Evolutionary conservation across 805 yeast genomes (phyloP).

Genomic region (Candida silvicultrix): DNA sequence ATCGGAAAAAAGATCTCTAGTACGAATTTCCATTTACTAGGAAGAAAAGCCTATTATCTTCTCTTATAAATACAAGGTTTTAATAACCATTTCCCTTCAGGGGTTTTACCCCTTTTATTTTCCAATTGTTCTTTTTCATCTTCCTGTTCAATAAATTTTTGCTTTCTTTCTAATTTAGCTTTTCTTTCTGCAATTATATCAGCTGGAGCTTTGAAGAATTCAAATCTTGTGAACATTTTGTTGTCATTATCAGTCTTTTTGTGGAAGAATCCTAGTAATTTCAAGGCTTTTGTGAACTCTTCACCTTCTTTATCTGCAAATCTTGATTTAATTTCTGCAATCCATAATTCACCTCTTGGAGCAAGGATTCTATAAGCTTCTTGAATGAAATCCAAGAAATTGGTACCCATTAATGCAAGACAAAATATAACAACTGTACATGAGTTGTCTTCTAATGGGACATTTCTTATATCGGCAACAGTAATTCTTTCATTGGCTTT

Average conservation of each 20-base stretch:
- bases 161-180: slow-evolving; percentile 54
- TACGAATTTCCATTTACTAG: too few species aligned
- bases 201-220: slow-evolving; percentile 80
- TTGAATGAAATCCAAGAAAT: slow-evolving; percentile 82
- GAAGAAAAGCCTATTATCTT: too few species aligned
- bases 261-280: slow-evolving; percentile 79
- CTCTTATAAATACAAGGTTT: slow-evolving; percentile 96
- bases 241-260: slow-evolving; percentile 80
- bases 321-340: slow-evolving; percentile 93
- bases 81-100: slow-evolving; percentile 84
- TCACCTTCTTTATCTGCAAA: slow-evolving; percentile 69
- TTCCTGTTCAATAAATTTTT: slow-evolving; percentile 67
- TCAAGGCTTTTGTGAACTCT: slow-evolving; percentile 77
- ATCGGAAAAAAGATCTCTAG: too few species aligned
- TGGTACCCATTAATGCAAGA: slow-evolving; percentile 95
- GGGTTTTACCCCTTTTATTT: slow-evolving; percentile 41
- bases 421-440: slow-evolving; percentile 91
- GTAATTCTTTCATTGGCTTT: slow-evolving; percentile 86
- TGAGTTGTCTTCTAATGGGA: slow-evolving; percentile 74
- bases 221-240: slow-evolving; percentile 93
- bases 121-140: slow-evolving; percentile 55
- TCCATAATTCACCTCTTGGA: slow-evolving; percentile 94
- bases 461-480: slow-evolving; percentile 92
- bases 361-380: slow-evolving; percentile 86
- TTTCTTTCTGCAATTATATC: slow-evolving; percentile 58